Base-by-base conservation (phyloP, 192 early-diverging fungal genomes). In the Linnemannia hyalina region DNA sequence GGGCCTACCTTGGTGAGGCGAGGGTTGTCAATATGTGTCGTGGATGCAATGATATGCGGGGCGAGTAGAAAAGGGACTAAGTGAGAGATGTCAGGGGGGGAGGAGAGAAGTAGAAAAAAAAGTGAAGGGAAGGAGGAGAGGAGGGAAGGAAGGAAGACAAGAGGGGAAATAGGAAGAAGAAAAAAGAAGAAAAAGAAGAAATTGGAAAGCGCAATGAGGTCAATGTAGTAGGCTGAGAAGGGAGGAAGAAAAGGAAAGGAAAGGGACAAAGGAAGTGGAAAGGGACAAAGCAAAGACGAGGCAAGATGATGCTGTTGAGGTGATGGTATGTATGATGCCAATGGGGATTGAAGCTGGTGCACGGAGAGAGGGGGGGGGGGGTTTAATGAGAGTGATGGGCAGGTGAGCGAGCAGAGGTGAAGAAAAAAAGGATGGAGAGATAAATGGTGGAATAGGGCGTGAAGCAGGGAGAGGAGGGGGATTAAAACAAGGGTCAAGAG, bases 31-130 rank as follows among this genome's bases (percentile, higher is more conserved):
- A 32, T 65, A 65, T 32, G 60, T 65, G 29, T 65, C 60, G 60
- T 35, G 60, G 26, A 35, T 65, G 60, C 60, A 65, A 16, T 29
- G 26, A 65, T 65, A 65, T 65, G 55, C 55, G 60, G 60, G 60
- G 60, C 60, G 60, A 65, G 60, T 65, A 65, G 29, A 65, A 65
- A 65, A 65, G 60, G 60, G 10, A 65, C 60, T 23, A 32, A 32
- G 10, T 15, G 55, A 60, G 23, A 26, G 9, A 60, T 3, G n/a
- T 60, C 55, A 60, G 60, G 60, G 60, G 26, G 60, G 26, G 32
- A 13, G 60, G 32, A 32, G 29, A 29, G 60, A 65, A 32, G 29
- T 65, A 65, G 60, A 65, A 65, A 65, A 29, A 15, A 32, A 29
- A 65, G 60, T 13, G 29, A 13, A 49, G 26, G 10, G 11, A 29